Base-by-base conservation (phyloP, 345 rosid genomes). In the Euphorbia tirucalli region DNA sequence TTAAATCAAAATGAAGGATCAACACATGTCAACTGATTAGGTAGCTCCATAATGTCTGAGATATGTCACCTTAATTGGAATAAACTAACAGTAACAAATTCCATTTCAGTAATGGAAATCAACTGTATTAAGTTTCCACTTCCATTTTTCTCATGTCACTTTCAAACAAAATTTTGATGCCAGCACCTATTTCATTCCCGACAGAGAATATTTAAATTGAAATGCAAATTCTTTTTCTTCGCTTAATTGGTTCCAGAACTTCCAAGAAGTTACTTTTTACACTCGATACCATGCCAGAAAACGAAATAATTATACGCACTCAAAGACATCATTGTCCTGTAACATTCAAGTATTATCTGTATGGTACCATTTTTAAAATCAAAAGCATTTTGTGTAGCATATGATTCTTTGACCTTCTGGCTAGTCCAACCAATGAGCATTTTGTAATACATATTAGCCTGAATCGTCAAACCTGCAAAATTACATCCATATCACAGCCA, bases 371-470 rank as follows among this genome's bases (percentile, higher is more conserved):
- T 83, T 81, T 90, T 92, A 79, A 89, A 95, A 77, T 95, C 96
- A 84, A 95, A 92, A 5, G 99, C 89, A 81, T 92, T 90, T 61
- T 69, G 91, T 1, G 83, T 77, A 55, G 88, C 79, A 60, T 87
- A 83, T 18, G 96, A 82, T 81, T 88, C 90, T 75, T 90, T 95
- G 77, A 95, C 87, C 77, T 85, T 88, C 83, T 95, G 93, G 85
- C 96, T 95, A 50, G 99, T 89, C 99, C 99, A 95, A 79, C 90
- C 88, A 65, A 95, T 87, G 66, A 95, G 96, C 93, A 89, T 95
- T 81, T 92, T 90, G 79, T 95, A 95, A 69, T 95, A 95, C 96
- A 92, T 87, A 71, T 95, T 95, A 37, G 99, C 99, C 87, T 92
- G 99, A 80, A 90, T 87, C 24, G 99, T 95, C 84, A 92, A 87